Evolutionary conservation across 2,329 filamentous ascomycete genomes (phyloP).

Genomic region (Scopulariopsis brevicaulis): DNA sequence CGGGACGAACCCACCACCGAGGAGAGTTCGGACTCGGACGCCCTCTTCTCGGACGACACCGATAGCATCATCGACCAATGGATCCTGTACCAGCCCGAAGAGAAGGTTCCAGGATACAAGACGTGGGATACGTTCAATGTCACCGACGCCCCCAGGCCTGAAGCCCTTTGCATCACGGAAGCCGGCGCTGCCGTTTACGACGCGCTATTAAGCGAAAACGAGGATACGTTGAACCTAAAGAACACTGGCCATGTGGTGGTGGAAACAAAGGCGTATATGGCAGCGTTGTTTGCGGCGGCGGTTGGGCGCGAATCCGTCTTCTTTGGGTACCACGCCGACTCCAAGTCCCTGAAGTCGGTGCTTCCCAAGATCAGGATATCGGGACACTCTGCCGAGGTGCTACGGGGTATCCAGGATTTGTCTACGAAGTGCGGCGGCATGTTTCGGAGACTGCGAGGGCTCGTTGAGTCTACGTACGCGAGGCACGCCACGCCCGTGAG

Average conservation of each 20-base stretch:
- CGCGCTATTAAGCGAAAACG: slow-evolving; percentile 35
- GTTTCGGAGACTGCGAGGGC: slow-evolving; percentile 31
- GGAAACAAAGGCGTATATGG: slow-evolving; percentile 34
- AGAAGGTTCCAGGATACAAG: slow-evolving; percentile 32
- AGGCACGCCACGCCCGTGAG: slow-evolving; percentile 30
- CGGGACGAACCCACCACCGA: not conserved
- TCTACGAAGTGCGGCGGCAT: slow-evolving; percentile 36
- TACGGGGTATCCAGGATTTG: slow-evolving; percentile 32
- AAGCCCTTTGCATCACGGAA: slow-evolving; percentile 53
- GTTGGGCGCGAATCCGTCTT: slow-evolving; percentile 63
- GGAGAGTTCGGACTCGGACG: slow-evolving; percentile 7
- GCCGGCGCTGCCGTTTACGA: slow-evolving; percentile 56
- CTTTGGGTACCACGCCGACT: slow-evolving; percentile 47
- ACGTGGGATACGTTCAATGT: slow-evolving; percentile 60
- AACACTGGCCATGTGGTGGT: slow-evolving; percentile 30
- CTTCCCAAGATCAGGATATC: slow-evolving; percentile 37
- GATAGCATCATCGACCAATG: slow-evolving; percentile 28
- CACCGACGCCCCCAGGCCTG: slow-evolving; percentile 25
- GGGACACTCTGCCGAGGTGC: slow-evolving; percentile 39
- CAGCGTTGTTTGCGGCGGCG: slow-evolving; percentile 52
- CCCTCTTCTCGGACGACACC: slow-evolving; percentile 10
- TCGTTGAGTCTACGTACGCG: slow-evolving; percentile 33
- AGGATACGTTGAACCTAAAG: slow-evolving; percentile 25
- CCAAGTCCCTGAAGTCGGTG: slow-evolving; percentile 38
- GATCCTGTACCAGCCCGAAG: slow-evolving; percentile 24